Percentiles rank a stretch among this genome's conserved stretches.
These are phyloP conservation scores for Selaginella tamariscina DNA, from an alignment of 75 land plant species.

Conservation along the genomic window DNA sequence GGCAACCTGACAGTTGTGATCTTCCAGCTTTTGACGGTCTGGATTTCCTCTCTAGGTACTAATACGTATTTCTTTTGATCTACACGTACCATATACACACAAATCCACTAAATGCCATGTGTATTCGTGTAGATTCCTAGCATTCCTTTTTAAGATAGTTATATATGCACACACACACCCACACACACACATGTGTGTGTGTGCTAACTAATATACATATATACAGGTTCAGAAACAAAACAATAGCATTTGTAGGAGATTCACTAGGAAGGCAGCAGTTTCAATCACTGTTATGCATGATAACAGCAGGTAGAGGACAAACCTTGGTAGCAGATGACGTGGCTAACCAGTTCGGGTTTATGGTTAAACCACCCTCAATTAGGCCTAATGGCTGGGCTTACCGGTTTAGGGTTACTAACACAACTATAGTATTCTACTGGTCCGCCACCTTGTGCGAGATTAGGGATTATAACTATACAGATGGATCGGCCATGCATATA, in stretches of 20 bases:
- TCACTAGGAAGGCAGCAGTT: slow-evolving; percentile 8
- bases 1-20: slow-evolving; percentile 8
- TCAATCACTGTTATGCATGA: slow-evolving; percentile 7
- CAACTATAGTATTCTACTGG: slow-evolving; percentile 6
- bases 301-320: background rate
- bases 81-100: too few relatives aligned
- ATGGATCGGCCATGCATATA: background rate
- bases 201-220: background rate
- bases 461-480: background rate
- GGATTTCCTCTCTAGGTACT: background rate
- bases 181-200: too few relatives aligned
- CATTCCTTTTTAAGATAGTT: too few relatives aligned
- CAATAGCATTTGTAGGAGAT: slow-evolving; percentile 9
- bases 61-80: background rate
- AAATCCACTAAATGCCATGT: too few relatives aligned
- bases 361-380: background rate
- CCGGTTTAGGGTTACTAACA: background rate
- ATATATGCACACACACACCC: too few relatives aligned
- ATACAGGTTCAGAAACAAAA: slow-evolving; percentile 1
- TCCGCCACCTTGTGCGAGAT: slow-evolving; percentile 6
- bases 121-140: too few relatives aligned
- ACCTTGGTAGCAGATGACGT: background rate
- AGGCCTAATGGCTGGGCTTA: slow-evolving; percentile 5
- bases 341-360: background rate
- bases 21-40: slow-evolving; percentile 1